Evolutionary conservation across 805 yeast species (phyloP), one percentile per base, ranked within the genome.

Genomic region (Yamadazyma scolyti): DNA sequence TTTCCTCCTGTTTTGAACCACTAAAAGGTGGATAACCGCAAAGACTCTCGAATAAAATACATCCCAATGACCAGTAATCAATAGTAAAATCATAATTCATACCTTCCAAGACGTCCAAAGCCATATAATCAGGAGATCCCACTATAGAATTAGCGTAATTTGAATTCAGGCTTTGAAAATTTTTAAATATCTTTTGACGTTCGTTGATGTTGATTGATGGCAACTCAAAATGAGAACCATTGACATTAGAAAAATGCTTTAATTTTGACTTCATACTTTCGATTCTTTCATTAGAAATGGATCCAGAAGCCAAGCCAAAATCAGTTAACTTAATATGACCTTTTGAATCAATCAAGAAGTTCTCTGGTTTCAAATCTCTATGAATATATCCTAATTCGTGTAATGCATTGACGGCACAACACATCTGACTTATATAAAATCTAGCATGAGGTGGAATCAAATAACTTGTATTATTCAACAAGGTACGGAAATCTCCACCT

Each of bases 101-200:
- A 6, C 98, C 98, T 58, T 87, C 95, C 32, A 93, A 73, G 9
- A 93, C 97, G 58, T 93, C 99, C 30, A 93, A 69, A 1, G 99
- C 98, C 99, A 93, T 93, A 54, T 93, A 93, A 58, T 93, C 99
- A 1, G 99, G 99, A 4, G 95, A 84, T 1, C 99, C 99, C 10
- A 93, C 99, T 46, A 90, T 86, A 1, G 97, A 87, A 48, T 86
- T 85, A 11, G 99, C 97, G 50, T 83, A 82, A 47, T 84, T 87
- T 3, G 41, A 27, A 24, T 36, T 41, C 20, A 18, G 8, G 20
- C 73, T 73, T 37, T 77, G 82, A 44, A 95, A 76, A n/a, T 82
- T 78, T 40, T 85, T 78, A 59, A 89, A 93, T 53, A 88, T 67
- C 48, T 76, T 72, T 59, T 90, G 95, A 61, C 98, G 79, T 59